These are phyloP conservation scores for Cubamyces sp. DNA, from an alignment of 768 basidiomycete species.

Conservation along the genomic window DNA sequence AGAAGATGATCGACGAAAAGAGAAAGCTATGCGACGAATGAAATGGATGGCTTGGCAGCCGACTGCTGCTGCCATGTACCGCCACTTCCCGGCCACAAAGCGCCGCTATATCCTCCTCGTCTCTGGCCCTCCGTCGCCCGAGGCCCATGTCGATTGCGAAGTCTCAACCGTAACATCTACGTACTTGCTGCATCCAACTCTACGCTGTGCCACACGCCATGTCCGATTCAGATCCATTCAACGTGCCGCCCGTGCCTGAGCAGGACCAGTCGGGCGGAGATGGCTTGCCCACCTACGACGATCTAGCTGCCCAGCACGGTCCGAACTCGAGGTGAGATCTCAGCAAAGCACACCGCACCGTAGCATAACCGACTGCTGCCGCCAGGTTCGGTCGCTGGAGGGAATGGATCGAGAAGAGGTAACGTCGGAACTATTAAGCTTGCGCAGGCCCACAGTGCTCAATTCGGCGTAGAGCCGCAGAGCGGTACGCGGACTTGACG, in stretches of 20 bases:
- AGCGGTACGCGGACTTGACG: constrained; percentile 70
- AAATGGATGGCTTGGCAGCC: constrained; percentile 4
- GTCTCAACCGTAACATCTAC: neutral
- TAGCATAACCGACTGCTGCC: neutral
- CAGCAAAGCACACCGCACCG: neutral
- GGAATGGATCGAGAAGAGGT: constrained; percentile 91
- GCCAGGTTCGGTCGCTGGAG: constrained; percentile 83
- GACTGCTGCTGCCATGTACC: constrained; percentile 10
- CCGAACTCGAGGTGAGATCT: constrained; percentile 77
- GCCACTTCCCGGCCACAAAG: constrained; percentile 12
- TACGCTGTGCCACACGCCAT: constrained; percentile 4
- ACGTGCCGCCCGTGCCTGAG: constrained; percentile 37
- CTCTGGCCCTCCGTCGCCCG: neutral
- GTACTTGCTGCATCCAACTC: neutral
- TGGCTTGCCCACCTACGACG: constrained; percentile 78
- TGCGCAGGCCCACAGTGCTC: constrained; percentile 11
- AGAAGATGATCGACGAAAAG: too few relatives aligned
- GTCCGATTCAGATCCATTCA: constrained; percentile 13
- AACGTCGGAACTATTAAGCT: constrained; percentile 15
- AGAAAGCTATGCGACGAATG: constrained; percentile 6
- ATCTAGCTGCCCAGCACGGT: constrained; percentile 74
- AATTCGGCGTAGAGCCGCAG: constrained; percentile 67
- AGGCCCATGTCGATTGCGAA: neutral
- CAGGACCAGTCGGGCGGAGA: constrained; percentile 49
- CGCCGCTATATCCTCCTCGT: constrained; percentile 4